These are phyloP conservation scores for Xylariales sp. DNA, from an alignment of 2,329 filamentous ascomycete species.

Conservation along the genomic window DNA sequence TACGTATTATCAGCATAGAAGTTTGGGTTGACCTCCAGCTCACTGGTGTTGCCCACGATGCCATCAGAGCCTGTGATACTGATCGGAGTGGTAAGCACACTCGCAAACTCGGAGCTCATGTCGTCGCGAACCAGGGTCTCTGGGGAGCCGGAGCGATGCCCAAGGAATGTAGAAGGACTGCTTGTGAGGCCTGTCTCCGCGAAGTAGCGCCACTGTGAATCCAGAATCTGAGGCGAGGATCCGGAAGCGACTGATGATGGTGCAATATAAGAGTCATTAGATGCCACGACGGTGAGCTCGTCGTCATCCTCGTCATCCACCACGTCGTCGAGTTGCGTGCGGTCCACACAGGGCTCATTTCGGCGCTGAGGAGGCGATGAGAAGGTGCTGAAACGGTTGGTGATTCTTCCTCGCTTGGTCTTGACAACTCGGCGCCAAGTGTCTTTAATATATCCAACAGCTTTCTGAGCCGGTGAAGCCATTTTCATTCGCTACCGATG, in stretches of 20 bases:
- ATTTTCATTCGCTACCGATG: slow-evolving; percentile 3
- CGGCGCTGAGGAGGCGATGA: neutral
- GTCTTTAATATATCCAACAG: neutral
- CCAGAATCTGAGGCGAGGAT: slow-evolving; percentile 1
- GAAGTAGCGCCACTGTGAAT: slow-evolving; percentile 5
- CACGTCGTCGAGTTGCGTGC: slow-evolving; percentile 3
- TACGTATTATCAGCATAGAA: no score
- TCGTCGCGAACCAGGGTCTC: neutral
- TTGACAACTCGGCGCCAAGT: slow-evolving; percentile 3
- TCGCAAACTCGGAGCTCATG: neutral
- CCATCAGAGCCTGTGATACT: neutral
- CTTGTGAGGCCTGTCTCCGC: neutral
- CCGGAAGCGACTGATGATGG: neutral
- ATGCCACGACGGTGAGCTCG: slow-evolving; percentile 2
- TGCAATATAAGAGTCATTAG: neutral
- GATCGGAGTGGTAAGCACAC: neutral
- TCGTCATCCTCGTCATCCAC: neutral
- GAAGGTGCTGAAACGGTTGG: neutral
- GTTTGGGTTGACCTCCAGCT: neutral
- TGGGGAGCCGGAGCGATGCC: neutral
- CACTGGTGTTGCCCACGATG: neutral
- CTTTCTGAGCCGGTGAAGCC: neutral
- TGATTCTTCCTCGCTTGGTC: neutral
- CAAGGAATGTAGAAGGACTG: slow-evolving; percentile 4
- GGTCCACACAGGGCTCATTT: neutral